phyloP scores from a whole-genome alignment of 306 rosid species.

The Inga laurina region DNA sequence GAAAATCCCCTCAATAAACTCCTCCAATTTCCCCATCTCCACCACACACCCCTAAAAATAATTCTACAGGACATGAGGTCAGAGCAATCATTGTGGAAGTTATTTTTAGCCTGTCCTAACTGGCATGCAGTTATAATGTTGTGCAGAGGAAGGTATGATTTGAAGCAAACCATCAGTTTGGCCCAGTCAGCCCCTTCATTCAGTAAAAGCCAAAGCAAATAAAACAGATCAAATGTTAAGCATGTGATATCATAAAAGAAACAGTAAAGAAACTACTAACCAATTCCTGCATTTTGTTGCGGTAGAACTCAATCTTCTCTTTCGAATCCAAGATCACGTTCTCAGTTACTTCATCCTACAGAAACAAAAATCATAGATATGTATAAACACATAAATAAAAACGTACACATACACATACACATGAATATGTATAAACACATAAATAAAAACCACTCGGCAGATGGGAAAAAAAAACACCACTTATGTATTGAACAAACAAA shows the following conservation, averaged over 20 bases:
- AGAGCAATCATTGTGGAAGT: slow-evolving; percentile 14
- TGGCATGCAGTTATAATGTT: slow-evolving; percentile 6
- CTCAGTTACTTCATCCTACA: slow-evolving; percentile 67
- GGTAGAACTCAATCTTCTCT: slow-evolving; percentile 82
- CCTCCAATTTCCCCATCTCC: no score
- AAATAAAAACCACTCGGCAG: slow-evolving; percentile 15
- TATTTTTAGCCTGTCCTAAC: slow-evolving; percentile 11
- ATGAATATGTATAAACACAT: background rate
- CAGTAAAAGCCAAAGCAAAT: background rate
- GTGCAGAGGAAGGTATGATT: slow-evolving; percentile 15
- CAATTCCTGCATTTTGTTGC: slow-evolving; percentile 93
- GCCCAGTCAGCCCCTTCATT: slow-evolving; percentile 2
- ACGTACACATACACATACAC: background rate
- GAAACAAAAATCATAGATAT: slow-evolving; percentile 6
- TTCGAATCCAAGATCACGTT: slow-evolving; percentile 74
- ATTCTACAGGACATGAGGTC: slow-evolving; percentile 15
- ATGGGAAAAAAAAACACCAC: slow-evolving; percentile 10
- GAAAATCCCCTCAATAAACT: background rate
- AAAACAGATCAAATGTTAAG: background rate
- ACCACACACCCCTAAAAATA: background rate
- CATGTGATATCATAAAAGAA: slow-evolving; percentile 27
- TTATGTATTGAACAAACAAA: slow-evolving; percentile 6
- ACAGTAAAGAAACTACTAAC: slow-evolving; percentile 59
- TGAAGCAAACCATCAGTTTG: slow-evolving; percentile 21
- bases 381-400: background rate